Base-by-base conservation (phyloP, 768 basidiomycete species). In the Naganishia kalamii region DNA sequence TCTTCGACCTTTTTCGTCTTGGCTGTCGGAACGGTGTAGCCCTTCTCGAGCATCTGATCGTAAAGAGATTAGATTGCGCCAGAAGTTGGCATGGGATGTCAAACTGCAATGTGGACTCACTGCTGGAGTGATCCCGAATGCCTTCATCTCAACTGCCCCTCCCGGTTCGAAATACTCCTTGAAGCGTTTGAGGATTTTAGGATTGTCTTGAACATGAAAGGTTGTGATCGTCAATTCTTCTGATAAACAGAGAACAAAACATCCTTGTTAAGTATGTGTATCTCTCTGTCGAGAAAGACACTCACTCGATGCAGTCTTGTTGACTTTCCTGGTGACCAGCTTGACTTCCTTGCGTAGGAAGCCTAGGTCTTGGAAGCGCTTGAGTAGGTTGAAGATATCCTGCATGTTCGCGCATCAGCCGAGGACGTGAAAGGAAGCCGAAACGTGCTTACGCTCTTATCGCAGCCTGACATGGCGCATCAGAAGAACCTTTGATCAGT, bases 161-260 rank as follows among this genome's bases (percentile, higher is more conserved):
- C 63, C 63, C 13, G 50, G 40, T 19, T n/a, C 10, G n/a, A 64
- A 64, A 29, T 52, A 64, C 25, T 44, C 52, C 29, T 52, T 44
- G 40, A n/a, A 54, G 12, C 50, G 50, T 13, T 41, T 64, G 17
- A 43, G 54, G 23, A 40, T 37, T 11, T 57, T 15, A 10, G 52
- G 32, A 15, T 44, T 40, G 4, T 29, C 29, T 52, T 52, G 52
- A 23, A 27, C 50, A 30, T 52, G 19, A 44, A 32, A 41, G 19
- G 25, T 32, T 35, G 25, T 44, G 52, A 27, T 29, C 11, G 8
- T 25, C n/a, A 41, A 7, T 29, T 61, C 32, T 17, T 25, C 60
- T 46, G 32, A 51, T 13, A 33, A 12, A 23, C 17, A 19, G 11
- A 13, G 25, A 43, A 33, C 19, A 60, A 46, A 32, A 32, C 27